Percentiles rank a stretch among this genome's conserved stretches.
Conservation (phyloP, 2,329 filamentous ascomycete species). For the Fusarium verticillioides region DNA sequence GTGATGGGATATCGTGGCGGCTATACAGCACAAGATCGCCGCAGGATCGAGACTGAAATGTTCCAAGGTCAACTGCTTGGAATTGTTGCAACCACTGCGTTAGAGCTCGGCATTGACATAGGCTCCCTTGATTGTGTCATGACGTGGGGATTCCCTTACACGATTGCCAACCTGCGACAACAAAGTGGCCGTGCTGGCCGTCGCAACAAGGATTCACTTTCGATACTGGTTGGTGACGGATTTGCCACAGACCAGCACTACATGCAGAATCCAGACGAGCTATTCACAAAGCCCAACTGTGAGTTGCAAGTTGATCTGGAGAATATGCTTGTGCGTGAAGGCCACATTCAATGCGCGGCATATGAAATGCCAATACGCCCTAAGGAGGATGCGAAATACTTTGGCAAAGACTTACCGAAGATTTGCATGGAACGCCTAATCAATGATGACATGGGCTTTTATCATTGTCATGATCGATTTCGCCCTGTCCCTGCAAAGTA, state of each 20-base stretch:
- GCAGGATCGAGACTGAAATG: slow-evolving; percentile 93
- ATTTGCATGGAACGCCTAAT: slow-evolving; percentile 80
- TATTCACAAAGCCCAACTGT: slow-evolving; percentile 91
- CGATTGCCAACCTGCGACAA: slow-evolving; percentile 92
- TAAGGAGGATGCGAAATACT: slow-evolving; percentile 79
- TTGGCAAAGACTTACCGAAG: slow-evolving; percentile 76
- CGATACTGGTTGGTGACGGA: slow-evolving; percentile 87
- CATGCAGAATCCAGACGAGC: slow-evolving; percentile 94
- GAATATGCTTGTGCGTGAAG: slow-evolving; percentile 91
- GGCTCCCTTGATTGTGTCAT: slow-evolving; percentile 93
- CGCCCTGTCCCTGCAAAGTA: slow-evolving; percentile 84
- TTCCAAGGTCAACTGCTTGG: slow-evolving; percentile 94
- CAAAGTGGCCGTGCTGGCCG: slow-evolving; percentile 94
- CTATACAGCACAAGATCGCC: slow-evolving; percentile 90
- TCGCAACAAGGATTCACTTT: slow-evolving; percentile 92
- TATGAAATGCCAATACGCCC: slow-evolving; percentile 93
- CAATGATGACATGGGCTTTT: slow-evolving; percentile 82
- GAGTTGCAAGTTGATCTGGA: slow-evolving; percentile 91
- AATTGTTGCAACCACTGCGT: slow-evolving; percentile 91
- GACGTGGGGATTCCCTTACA: slow-evolving; percentile 94
- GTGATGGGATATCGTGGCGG: slow-evolving; percentile 97
- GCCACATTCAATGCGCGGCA: slow-evolving; percentile 94
- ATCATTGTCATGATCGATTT: slow-evolving; percentile 89
- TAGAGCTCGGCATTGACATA: slow-evolving; percentile 96
- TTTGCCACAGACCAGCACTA: slow-evolving; percentile 95